These are phyloP conservation scores for Pyracantha coccinea DNA, from an alignment of 331 rosid species.

Conservation along the genomic window DNA sequence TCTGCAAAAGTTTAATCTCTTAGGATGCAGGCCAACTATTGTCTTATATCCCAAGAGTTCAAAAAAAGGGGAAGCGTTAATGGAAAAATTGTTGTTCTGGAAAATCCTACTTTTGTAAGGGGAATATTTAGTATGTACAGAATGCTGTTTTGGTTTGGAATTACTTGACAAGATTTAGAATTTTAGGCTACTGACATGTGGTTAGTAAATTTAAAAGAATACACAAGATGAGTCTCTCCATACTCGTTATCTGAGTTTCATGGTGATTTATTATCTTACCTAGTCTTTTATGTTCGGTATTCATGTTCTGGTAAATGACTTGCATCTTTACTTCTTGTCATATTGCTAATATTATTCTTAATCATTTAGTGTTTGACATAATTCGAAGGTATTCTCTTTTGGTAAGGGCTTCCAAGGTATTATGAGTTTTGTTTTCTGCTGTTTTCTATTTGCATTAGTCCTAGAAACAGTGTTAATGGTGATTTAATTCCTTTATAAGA, in stretches of 20 bases:
- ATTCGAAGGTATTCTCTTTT: slow-evolving; percentile 25
- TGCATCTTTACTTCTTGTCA: slow-evolving; percentile 5
- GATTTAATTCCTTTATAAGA: slow-evolving; percentile 11
- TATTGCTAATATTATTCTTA: slow-evolving; percentile 2
- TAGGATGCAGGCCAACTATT: no score
- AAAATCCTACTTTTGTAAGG: neutral
- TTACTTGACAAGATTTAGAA: neutral
- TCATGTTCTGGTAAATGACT: neutral
- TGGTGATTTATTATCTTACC: neutral
- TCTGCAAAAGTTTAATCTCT: no score
- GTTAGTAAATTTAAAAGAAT: neutral
- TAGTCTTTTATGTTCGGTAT: neutral
- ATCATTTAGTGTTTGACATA: slow-evolving; percentile 14
- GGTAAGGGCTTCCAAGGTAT: slow-evolving; percentile 23
- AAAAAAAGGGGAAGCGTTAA: neutral
- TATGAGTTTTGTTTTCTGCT: slow-evolving; percentile 17
- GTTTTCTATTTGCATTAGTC: slow-evolving; percentile 14
- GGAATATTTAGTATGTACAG: neutral
- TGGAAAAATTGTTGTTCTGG: neutral
- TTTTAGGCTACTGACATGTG: neutral
- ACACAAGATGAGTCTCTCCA: neutral
- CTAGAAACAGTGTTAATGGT: slow-evolving; percentile 1
- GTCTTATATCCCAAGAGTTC: no score
- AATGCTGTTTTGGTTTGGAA: neutral
- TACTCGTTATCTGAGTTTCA: neutral